Conservation (phyloP, 2,329 filamentous ascomycete species). For the Didymella pomorum region DNA sequence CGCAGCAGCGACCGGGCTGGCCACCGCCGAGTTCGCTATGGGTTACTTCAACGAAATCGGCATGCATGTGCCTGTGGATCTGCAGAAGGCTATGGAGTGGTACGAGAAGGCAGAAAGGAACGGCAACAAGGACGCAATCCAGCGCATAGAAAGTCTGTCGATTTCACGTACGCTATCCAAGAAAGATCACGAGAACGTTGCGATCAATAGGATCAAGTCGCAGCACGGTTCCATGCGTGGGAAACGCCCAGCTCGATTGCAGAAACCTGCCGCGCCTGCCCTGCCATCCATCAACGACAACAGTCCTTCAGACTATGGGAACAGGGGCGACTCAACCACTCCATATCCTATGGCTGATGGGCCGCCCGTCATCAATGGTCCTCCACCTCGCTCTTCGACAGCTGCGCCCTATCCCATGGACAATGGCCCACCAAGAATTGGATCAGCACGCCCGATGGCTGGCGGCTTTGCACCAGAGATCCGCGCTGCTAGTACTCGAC, state of each 20-base stretch:
- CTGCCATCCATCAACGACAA: conserved; percentile 53
- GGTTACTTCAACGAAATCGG: conserved; percentile 98
- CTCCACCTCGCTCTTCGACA: conserved; percentile 57
- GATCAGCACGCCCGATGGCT: conserved; percentile 41
- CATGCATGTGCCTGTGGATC: conserved; percentile 84
- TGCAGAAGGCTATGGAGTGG: conserved; percentile 85
- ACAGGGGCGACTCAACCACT: conserved; percentile 47
- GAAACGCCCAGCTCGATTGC: conserved; percentile 56
- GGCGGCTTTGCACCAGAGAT: conserved; percentile 57
- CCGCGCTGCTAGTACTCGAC: conserved; percentile 60
- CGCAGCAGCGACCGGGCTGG: conserved; percentile 80
- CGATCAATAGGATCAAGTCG: conserved; percentile 81
- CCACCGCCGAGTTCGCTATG: conserved; percentile 94
- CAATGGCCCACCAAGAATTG: conserved; percentile 63
- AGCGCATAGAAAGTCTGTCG: conserved; percentile 82
- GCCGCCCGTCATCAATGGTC: conserved; percentile 43
- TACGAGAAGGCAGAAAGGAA: conserved; percentile 88
- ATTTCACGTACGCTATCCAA: conserved; percentile 86
- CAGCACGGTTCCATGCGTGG: conserved; percentile 62
- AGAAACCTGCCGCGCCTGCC: conserved; percentile 45
- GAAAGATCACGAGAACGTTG: conserved; percentile 90
- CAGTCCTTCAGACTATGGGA: conserved; percentile 48
- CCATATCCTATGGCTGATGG: conserved; percentile 56
- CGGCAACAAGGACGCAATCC: conserved; percentile 87
- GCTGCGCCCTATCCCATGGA: conserved; percentile 76